A percentile compares a stretch with the other conserved stretches of the same genome.
Conservation (phyloP, 2,329 filamentous ascomycete species). For the Zopfia rhizophila region DNA sequence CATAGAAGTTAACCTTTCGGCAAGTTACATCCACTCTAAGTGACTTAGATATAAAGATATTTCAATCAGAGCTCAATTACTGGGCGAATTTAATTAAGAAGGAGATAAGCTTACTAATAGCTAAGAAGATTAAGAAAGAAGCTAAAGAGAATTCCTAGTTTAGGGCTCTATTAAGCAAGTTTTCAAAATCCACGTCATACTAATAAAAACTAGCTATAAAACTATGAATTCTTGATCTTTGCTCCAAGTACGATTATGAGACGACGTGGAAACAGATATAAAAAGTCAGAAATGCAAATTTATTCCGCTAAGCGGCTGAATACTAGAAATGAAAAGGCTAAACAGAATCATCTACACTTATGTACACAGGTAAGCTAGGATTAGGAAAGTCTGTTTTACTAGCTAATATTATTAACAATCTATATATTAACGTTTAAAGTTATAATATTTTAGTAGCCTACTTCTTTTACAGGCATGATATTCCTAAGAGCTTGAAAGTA, state of each 20-base stretch:
- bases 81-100: too few species aligned
- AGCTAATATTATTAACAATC: conserved; percentile 47
- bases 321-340: conserved; percentile 32
- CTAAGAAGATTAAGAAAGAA: too few species aligned
- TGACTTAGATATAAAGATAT: conserved; percentile 40
- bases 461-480: too few species aligned
- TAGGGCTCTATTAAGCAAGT: conserved; percentile 23
- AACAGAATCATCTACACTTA: conserved; percentile 37
- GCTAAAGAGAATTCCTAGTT: conserved; percentile 26
- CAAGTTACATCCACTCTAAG: conserved; percentile 40
- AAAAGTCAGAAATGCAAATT: conserved; percentile 47
- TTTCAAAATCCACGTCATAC: conserved; percentile 25
- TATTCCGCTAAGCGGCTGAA: conserved; percentile 27
- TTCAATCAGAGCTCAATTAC: conserved; percentile 42
- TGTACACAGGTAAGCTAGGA: too few species aligned
- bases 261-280: too few species aligned
- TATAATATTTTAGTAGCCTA: too few species aligned
- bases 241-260: too few species aligned
- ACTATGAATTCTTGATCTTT: conserved; percentile 44
- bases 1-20: conserved; percentile 39
- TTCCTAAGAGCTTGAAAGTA: conserved; percentile 18
- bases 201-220: too few species aligned
- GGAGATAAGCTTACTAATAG: too few species aligned
- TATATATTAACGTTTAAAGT: too few species aligned
- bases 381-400: conserved; percentile 55